Conservation (phyloP, 805 yeast species). For the Candida yuanshanica region DNA sequence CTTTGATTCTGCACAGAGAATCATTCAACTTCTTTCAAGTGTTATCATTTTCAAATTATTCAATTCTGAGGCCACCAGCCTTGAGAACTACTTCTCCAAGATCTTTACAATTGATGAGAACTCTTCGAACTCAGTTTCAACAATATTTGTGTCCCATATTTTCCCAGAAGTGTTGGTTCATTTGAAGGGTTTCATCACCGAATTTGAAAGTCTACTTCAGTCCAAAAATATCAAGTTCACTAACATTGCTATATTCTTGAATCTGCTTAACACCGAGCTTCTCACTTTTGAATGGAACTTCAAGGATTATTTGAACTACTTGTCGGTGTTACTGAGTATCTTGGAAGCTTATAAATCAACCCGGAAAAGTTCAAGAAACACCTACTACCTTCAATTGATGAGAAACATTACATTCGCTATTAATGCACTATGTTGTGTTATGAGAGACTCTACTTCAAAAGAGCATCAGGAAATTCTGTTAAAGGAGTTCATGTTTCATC, state of each 20-base stretch:
- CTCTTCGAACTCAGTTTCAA: slow-evolving; percentile 10
- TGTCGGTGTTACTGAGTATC: slow-evolving; percentile 18
- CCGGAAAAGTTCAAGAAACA: slow-evolving; percentile 12
- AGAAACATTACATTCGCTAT: slow-evolving; percentile 14
- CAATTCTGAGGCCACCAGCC: slow-evolving; percentile 15
- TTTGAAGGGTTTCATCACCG: slow-evolving; percentile 25
- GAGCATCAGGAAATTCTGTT: slow-evolving; percentile 26
- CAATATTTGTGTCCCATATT: slow-evolving; percentile 19
- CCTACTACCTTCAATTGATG: slow-evolving; percentile 13
- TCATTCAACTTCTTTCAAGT: slow-evolving; percentile 30
- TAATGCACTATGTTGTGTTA: slow-evolving; percentile 15
- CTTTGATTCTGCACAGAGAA: slow-evolving; percentile 25
- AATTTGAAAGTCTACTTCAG: slow-evolving; percentile 15
- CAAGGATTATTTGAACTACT: slow-evolving; percentile 22
- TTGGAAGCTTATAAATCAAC: slow-evolving; percentile 17
- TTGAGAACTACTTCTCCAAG: slow-evolving; percentile 16
- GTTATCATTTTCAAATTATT: slow-evolving; percentile 30
- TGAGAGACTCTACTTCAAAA: slow-evolving; percentile 14
- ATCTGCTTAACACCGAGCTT: slow-evolving; percentile 15
- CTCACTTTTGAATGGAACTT: slow-evolving; percentile 22
- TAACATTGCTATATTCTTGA: slow-evolving; percentile 18
- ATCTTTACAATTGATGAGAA: slow-evolving; percentile 14
- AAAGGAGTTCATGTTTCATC: slow-evolving; percentile 26
- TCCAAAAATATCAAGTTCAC: slow-evolving; percentile 16
- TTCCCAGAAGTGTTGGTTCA: slow-evolving; percentile 26